These are phyloP conservation scores for Globisporangium nunn DNA, from an alignment of 352 stramenopile species.

Conservation along the genomic window DNA sequence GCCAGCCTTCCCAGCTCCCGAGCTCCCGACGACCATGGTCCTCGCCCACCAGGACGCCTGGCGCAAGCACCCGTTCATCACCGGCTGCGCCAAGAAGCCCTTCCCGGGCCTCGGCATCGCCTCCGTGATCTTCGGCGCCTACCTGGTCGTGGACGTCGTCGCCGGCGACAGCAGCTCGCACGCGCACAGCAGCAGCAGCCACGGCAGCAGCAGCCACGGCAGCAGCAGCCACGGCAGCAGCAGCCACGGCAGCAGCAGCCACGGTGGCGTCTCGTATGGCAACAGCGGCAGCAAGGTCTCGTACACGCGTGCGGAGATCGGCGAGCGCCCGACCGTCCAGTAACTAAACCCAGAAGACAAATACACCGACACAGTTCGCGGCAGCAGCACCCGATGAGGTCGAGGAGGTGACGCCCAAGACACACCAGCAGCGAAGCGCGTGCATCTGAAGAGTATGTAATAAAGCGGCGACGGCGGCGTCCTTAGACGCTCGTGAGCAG, in stretches of 20 bases:
- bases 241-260: slow-evolving; percentile 12
- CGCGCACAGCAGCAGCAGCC: slow-evolving; percentile 13
- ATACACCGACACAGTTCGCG: not conserved
- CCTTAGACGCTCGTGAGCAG: no score
- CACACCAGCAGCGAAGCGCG: no score
- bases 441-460: not conserved
- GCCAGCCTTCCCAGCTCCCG: no score
- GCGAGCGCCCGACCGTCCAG: slow-evolving; percentile 46
- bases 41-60: slow-evolving; percentile 83
- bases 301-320: slow-evolving; percentile 52
- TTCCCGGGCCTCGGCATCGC: slow-evolving; percentile 73
- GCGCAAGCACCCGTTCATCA: slow-evolving; percentile 85
- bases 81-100: slow-evolving; percentile 77
- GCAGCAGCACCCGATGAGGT: no score
- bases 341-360: slow-evolving; percentile 9
- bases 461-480: not conserved
- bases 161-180: slow-evolving; percentile 29
- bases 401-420: no score
- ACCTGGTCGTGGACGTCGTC: slow-evolving; percentile 64
- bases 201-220: slow-evolving; percentile 1
- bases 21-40: slow-evolving; percentile 45
- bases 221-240: slow-evolving; percentile 11
- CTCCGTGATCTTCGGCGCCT: slow-evolving; percentile 72
- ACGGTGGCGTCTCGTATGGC: slow-evolving; percentile 3
- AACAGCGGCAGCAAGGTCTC: slow-evolving; percentile 39